Percentiles rank a stretch among this genome's conserved stretches.
These are phyloP conservation scores for Lycium barbarum DNA, from an alignment of 257 asterid genomes.

Conservation along the genomic window DNA sequence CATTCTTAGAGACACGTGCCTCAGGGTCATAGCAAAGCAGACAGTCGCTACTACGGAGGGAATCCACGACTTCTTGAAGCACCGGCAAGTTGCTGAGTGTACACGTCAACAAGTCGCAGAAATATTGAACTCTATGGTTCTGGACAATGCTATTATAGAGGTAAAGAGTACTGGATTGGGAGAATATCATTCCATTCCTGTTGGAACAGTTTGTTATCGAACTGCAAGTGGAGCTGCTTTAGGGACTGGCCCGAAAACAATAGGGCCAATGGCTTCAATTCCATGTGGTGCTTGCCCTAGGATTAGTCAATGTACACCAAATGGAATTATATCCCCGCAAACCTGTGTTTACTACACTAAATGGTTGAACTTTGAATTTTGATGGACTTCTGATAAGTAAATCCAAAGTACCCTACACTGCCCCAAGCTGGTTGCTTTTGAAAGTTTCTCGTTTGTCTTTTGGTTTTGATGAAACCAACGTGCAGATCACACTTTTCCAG, in stretches of 20 bases:
- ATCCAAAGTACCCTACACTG: neutral
- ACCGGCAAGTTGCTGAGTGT: conserved; percentile 31
- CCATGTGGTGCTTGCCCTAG: conserved; percentile 84
- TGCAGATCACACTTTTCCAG: neutral
- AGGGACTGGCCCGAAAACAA: conserved; percentile 37
- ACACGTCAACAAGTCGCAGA: conserved; percentile 52
- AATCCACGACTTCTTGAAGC: conserved; percentile 40
- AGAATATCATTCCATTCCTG: conserved; percentile 56
- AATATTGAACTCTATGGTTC: conserved; percentile 57
- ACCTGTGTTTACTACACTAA: conserved; percentile 68
- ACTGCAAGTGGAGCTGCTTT: conserved; percentile 38
- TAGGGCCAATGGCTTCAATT: conserved; percentile 64
- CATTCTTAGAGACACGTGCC: conserved; percentile 41
- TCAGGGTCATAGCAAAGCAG: conserved; percentile 26
- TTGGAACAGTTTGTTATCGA: conserved; percentile 64
- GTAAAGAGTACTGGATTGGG: conserved; percentile 83
- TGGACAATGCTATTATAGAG: conserved; percentile 63
- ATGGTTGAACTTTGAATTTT: conserved; percentile 64
- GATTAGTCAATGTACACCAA: conserved; percentile 57
- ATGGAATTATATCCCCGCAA: conserved; percentile 69
- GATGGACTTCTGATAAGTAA: conserved; percentile 26
- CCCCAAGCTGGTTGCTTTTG: neutral
- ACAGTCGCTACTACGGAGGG: conserved; percentile 58
- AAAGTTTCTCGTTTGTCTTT: neutral
- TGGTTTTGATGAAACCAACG: neutral